A percentile compares a stretch with the other conserved stretches of the same genome.
Conservation (phyloP, 192 early-diverging fungal genomes). For the Linnemannia hyalina region DNA sequence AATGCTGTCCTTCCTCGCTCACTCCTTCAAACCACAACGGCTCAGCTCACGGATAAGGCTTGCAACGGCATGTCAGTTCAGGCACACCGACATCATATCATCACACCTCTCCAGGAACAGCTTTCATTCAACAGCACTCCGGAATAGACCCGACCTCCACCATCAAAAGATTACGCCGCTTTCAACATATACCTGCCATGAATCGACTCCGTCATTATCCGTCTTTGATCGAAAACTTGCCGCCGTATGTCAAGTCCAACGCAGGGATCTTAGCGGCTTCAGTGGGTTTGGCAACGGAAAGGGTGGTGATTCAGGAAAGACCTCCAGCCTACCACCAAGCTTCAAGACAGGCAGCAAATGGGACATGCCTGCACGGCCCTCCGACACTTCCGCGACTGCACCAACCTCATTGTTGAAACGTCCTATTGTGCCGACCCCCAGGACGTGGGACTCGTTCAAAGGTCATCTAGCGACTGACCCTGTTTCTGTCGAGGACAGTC, state of each 20-base stretch:
- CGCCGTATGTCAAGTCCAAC: neutral
- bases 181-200: neutral
- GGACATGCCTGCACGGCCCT: slow-evolving; percentile 4
- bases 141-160: neutral
- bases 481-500: slow-evolving; percentile 16
- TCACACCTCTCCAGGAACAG: neutral
- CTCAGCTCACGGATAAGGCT: neutral
- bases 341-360: slow-evolving; percentile 22
- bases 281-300: slow-evolving; percentile 1
- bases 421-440: neutral
- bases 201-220: neutral
- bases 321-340: neutral
- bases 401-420: neutral
- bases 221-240: neutral
- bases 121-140: neutral
- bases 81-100: neutral
- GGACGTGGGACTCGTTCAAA: slow-evolving; percentile 28
- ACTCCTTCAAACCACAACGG: neutral
- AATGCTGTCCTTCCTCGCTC: neutral
- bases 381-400: neutral
- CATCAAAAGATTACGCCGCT: neutral
- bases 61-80: neutral
- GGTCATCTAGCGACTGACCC: neutral
- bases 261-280: neutral
- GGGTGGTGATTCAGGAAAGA: slow-evolving; percentile 3